These are phyloP conservation scores for Globisporangium cederbergense DNA, from an alignment of 352 stramenopile genomes.

Conservation along the genomic window DNA sequence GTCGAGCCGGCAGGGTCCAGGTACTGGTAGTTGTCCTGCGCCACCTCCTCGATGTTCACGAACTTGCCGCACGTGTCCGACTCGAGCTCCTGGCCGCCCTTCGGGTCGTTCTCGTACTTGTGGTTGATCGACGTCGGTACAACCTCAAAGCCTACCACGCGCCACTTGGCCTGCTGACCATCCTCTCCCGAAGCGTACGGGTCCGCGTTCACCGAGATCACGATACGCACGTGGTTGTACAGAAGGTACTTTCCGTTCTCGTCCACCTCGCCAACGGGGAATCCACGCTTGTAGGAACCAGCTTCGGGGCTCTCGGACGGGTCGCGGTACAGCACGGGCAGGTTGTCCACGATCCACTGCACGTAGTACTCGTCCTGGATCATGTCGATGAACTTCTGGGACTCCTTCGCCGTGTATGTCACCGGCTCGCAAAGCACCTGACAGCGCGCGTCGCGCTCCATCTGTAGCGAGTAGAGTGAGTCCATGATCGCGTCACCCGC, in stretches of 20 bases:
- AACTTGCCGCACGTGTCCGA: conserved; percentile 87
- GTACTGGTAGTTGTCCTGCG: conserved; percentile 84
- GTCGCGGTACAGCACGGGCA: conserved; percentile 87
- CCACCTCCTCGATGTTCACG: conserved; percentile 81
- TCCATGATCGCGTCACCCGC: conserved; percentile 90
- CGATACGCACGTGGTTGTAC: conserved; percentile 98
- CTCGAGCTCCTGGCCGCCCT: conserved; percentile 74
- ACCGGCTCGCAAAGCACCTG: conserved; percentile 89
- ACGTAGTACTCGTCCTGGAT: conserved; percentile 95
- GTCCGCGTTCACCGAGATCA: conserved; percentile 90
- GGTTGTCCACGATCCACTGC: conserved; percentile 93
- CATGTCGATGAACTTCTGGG: conserved; percentile 85
- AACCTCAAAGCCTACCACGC: conserved; percentile 96
- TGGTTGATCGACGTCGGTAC: conserved; percentile 94
- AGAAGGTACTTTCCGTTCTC: conserved; percentile 91
- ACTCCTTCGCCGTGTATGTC: conserved; percentile 77
- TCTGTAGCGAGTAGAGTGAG: conserved; percentile 87
- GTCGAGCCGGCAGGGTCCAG: conserved; percentile 60
- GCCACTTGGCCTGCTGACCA: conserved; percentile 55
- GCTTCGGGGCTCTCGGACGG: conserved; percentile 59
- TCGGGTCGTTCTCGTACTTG: conserved; percentile 83
- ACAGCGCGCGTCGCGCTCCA: conserved; percentile 87
- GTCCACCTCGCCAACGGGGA: conserved; percentile 92
- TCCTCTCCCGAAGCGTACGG: conserved; percentile 62
- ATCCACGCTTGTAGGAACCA: conserved; percentile 86